Evolutionary conservation across 495 filamentous ascomycete species (phyloP).

Genomic region (Daldinia childiae): DNA sequence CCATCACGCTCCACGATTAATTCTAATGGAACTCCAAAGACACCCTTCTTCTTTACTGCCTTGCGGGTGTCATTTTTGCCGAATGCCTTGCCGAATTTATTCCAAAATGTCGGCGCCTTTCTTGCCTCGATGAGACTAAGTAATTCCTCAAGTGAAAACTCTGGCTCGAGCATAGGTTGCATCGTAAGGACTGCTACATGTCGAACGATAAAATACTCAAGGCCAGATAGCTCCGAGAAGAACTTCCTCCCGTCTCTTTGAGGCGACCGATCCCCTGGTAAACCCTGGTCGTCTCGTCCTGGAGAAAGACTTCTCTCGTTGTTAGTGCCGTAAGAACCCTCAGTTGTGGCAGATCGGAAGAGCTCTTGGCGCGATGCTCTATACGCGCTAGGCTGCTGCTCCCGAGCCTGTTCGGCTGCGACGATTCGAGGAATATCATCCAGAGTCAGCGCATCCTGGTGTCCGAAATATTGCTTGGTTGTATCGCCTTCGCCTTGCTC

Average conservation of each 20-base stretch:
- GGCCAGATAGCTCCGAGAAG: slow-evolving; percentile 93
- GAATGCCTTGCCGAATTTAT: slow-evolving; percentile 96
- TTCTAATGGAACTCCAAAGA: slow-evolving; percentile 89
- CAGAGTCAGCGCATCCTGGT: slow-evolving; percentile 88
- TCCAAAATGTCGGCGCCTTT: slow-evolving; percentile 91
- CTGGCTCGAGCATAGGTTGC: slow-evolving; percentile 88
- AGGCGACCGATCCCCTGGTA: slow-evolving; percentile 56
- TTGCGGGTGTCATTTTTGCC: slow-evolving; percentile 78
- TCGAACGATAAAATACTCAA: slow-evolving; percentile 97
- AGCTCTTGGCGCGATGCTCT: slow-evolving; percentile 80
- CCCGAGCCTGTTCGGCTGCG: slow-evolving; percentile 91
- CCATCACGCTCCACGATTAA: slow-evolving; percentile 90
- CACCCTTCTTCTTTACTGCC: slow-evolving; percentile 86
- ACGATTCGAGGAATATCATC: slow-evolving; percentile 99
- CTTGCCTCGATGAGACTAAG: slow-evolving; percentile 92
- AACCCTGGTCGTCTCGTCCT: slow-evolving; percentile 66
- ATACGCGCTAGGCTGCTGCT: slow-evolving; percentile 77
- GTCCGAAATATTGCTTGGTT: slow-evolving; percentile 82
- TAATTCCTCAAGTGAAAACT: slow-evolving; percentile 95
- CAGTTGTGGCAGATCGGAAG: slow-evolving; percentile 68
- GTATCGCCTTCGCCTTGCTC: slow-evolving; percentile 77
- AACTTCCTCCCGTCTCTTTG: slow-evolving; percentile 75
- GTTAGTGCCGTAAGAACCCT: slow-evolving; percentile 74
- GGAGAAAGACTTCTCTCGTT: slow-evolving; percentile 82
- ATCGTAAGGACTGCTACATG: slow-evolving; percentile 95